These are phyloP conservation scores for Warburgia ugandensis DNA, from an alignment of 164 flowering plant genomes.

Conservation along the genomic window DNA sequence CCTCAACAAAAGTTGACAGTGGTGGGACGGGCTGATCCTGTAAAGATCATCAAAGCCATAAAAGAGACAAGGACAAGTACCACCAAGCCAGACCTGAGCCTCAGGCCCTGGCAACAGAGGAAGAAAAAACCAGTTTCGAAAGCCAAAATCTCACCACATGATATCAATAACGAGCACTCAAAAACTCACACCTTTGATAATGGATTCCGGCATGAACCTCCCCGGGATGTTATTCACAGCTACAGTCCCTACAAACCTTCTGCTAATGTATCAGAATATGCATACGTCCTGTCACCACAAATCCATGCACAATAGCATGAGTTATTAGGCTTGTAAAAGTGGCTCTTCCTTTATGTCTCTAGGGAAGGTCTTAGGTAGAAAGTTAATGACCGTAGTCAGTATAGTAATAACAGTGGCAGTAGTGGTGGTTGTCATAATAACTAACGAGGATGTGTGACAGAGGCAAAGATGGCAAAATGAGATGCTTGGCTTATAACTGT, in stretches of 20 bases:
- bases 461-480: not conserved
- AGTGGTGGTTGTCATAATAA: not conserved
- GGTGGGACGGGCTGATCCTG: conserved; percentile 84
- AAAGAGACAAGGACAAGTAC: conserved; percentile 75
- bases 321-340: not conserved
- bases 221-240: conserved; percentile 30
- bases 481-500: conserved; percentile 4
- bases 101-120: conserved; percentile 36
- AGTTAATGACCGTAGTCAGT: not conserved
- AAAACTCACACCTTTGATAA: conserved; percentile 21
- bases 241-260: conserved; percentile 63
- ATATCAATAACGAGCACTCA: conserved; percentile 21
- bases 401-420: not conserved
- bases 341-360: not conserved
- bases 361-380: not conserved
- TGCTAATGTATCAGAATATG: conserved; percentile 27
- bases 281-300: conserved; percentile 37
- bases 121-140: conserved; percentile 5
- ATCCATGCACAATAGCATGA: conserved; percentile 61
- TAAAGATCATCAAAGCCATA: conserved; percentile 69
- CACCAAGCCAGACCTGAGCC: conserved; percentile 32
- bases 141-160: conserved; percentile 28
- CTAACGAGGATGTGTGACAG: not conserved
- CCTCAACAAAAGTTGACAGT: conserved; percentile 80
- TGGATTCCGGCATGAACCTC: conserved; percentile 24